phyloP scores from a whole-genome alignment of 225 moss, liverwort and hornwort species.

The Polytrichum commune region DNA sequence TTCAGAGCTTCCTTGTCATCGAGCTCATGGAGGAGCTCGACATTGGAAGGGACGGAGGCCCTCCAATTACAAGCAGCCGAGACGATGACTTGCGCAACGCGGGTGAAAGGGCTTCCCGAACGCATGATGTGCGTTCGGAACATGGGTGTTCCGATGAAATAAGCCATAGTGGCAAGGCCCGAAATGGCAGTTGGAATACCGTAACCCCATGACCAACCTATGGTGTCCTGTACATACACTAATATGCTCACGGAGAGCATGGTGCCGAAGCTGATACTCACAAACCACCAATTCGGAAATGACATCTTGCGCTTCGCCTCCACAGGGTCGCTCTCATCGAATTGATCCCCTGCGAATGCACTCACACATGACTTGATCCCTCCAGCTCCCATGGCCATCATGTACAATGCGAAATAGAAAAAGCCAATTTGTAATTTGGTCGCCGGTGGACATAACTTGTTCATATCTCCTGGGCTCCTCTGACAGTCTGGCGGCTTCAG shows the following conservation, averaged over 20 bases:
- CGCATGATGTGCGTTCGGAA: constrained; percentile 79
- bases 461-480: constrained; percentile 15
- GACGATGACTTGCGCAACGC: constrained; percentile 80
- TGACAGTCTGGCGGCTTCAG: constrained; percentile 71
- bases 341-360: constrained; percentile 95
- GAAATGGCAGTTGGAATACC: constrained; percentile 83
- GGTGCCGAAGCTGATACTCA: constrained; percentile 97
- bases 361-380: constrained; percentile 98
- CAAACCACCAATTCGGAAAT: constrained; percentile 99
- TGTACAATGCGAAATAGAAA: constrained; percentile 87
- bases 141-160: constrained; percentile 66
- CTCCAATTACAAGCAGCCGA: constrained; percentile 74
- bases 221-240: constrained; percentile 79
- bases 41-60: constrained; percentile 59
- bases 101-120: constrained; percentile 80
- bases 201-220: constrained; percentile 92
- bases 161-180: constrained; percentile 65
- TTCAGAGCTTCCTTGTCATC: constrained; percentile 82
- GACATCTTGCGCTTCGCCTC: constrained; percentile 89
- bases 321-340: constrained; percentile 68
- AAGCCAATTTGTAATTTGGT: constrained; percentile 60
- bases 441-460: constrained; percentile 43
- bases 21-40: constrained; percentile 73
- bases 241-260: constrained; percentile 95
- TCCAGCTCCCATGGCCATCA: constrained; percentile 97